A percentile compares a stretch with the other conserved stretches of the same genome.
Evolutionary conservation across 2,329 filamentous ascomycete species (phyloP).

Genomic region (Ambrosiella beaveri): DNA sequence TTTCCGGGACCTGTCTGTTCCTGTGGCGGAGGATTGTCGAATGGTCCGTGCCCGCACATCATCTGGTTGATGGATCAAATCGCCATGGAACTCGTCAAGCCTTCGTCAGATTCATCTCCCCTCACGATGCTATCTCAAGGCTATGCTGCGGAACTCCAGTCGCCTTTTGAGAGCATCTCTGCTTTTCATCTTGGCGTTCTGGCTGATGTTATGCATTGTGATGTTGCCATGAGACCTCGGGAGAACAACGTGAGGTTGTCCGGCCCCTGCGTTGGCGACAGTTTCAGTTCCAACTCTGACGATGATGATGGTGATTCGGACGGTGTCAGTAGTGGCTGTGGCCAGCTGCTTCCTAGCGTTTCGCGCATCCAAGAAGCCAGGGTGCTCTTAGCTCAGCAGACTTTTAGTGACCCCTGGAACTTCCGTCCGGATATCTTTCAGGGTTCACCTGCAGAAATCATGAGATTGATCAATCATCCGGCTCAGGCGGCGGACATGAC

Average conservation of each 20-base stretch:
- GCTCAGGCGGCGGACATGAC: constrained; percentile 30
- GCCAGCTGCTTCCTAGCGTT: constrained; percentile 4
- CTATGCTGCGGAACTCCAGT: constrained; percentile 28
- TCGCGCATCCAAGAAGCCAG: constrained; percentile 31
- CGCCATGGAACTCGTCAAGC: constrained; percentile 26
- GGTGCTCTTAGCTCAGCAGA: constrained; percentile 33
- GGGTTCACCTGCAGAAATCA: constrained; percentile 17
- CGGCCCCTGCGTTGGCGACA: not conserved
- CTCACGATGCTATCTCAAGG: constrained; percentile 28
- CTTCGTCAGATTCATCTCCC: constrained; percentile 19
- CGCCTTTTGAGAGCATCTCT: constrained; percentile 32
- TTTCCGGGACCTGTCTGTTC: constrained; percentile 29
- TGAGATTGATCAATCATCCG: constrained; percentile 15
- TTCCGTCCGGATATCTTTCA: constrained; percentile 32
- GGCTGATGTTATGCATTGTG: constrained; percentile 34
- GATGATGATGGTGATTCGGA: constrained; percentile 13
- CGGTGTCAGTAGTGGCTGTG: constrained; percentile 13
- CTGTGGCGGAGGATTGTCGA: constrained; percentile 19
- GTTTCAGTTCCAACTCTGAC: not conserved
- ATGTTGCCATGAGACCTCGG: constrained; percentile 18
- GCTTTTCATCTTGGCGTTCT: constrained; percentile 34
- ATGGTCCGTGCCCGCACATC: constrained; percentile 31
- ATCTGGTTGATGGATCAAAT: constrained; percentile 39
- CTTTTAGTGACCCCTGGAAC: constrained; percentile 22
- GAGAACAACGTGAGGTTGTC: constrained; percentile 9